Percentiles rank a stretch among this genome's conserved stretches.
phyloP scores from a whole-genome alignment of 1,139 yeast species.

The Zygosaccharomyces sapae region DNA sequence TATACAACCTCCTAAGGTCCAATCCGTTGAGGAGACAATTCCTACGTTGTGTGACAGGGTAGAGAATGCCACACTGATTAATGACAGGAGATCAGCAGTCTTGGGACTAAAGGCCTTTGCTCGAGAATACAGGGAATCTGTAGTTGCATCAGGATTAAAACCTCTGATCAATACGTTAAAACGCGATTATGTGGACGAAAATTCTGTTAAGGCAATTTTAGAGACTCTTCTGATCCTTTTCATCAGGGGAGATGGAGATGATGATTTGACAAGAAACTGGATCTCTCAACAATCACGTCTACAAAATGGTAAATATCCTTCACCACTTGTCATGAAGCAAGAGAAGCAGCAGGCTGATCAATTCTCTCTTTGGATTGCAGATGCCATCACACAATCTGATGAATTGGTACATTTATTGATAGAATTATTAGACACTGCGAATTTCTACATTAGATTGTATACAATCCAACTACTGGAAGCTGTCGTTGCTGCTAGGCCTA shows the following conservation, averaged over 20 bases:
- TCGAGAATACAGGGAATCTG: conserved; percentile 83
- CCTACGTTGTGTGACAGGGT: conserved; percentile 84
- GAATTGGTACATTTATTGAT: conserved; percentile 57
- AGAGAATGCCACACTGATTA: conserved; percentile 72
- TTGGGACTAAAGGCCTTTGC: conserved; percentile 86
- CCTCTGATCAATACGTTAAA: conserved; percentile 66
- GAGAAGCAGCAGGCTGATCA: conserved; percentile 60
- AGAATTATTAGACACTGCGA: conserved; percentile 52
- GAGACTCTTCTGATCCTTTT: conserved; percentile 83
- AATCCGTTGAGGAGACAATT: conserved; percentile 78
- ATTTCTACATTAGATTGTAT: conserved; percentile 75
- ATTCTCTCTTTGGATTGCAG: conserved; percentile 92
- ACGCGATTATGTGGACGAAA: conserved; percentile 63
- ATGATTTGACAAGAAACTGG: conserved; percentile 54
- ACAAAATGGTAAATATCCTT: conserved; percentile 79
- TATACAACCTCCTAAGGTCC: conserved; percentile 51
- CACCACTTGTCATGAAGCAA: conserved; percentile 64
- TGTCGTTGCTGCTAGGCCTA: conserved; percentile 70
- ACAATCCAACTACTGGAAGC: conserved; percentile 83
- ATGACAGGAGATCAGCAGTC: conserved; percentile 89
- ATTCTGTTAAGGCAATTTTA: conserved; percentile 75
- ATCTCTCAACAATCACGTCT: conserved; percentile 70
- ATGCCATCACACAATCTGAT: conserved; percentile 74
- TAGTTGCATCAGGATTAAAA: conserved; percentile 81
- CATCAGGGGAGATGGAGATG: conserved; percentile 58